A percentile compares a stretch with the other conserved stretches of the same genome.
These are phyloP conservation scores for Teratosphaeria pseudoeucalypti DNA, from an alignment of 2,329 filamentous ascomycete genomes.

Conservation along the genomic window DNA sequence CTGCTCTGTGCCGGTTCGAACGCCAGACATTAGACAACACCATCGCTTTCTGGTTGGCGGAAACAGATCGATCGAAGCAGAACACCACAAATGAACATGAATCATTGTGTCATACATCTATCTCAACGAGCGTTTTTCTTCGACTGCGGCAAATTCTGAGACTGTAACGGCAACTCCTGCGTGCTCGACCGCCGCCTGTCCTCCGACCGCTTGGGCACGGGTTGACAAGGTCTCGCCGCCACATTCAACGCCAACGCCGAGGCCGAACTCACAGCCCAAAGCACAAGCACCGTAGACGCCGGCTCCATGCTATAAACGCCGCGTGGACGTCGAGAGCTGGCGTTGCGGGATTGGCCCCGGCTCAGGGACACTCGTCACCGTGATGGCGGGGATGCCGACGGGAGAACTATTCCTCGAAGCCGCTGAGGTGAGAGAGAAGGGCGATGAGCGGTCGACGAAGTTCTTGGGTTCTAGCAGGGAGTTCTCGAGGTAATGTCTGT, in stretches of 20 bases:
- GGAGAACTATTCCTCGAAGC: neutral
- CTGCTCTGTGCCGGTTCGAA: neutral
- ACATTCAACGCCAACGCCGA: conserved; percentile 1
- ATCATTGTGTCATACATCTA: neutral
- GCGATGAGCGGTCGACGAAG: neutral
- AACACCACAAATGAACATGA: neutral
- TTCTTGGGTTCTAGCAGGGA: neutral
- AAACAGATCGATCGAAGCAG: neutral
- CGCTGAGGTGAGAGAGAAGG: neutral
- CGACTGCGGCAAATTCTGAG: neutral
- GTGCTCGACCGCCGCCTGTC: neutral
- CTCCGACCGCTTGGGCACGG: neutral
- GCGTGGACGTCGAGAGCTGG: neutral
- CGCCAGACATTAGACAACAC: neutral
- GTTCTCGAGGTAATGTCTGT: neutral
- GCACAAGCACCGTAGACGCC: neutral
- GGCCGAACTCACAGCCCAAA: neutral
- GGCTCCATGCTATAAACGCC: neutral
- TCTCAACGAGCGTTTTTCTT: neutral
- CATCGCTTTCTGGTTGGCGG: neutral
- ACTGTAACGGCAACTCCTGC: neutral
- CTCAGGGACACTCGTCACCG: neutral
- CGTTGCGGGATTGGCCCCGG: neutral
- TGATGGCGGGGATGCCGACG: neutral
- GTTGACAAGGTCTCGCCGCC: neutral